Conservation (phyloP, 306 rosid species). For the Fagus sylvatica region DNA sequence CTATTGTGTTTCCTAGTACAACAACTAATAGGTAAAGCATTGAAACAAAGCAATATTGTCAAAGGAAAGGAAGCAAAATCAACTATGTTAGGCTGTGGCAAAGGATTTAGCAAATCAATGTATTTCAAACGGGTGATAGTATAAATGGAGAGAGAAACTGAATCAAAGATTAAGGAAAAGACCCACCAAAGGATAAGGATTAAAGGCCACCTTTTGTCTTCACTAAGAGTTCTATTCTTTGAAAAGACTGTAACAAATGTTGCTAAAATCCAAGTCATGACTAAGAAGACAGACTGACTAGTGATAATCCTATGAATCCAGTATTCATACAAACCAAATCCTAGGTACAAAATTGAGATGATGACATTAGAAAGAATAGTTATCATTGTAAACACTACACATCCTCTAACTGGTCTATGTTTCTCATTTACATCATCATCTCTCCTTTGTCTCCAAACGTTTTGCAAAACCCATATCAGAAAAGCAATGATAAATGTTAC, state of each 20-base stretch:
- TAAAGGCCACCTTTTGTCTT: constrained; percentile 49
- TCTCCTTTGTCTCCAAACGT: constrained; percentile 40
- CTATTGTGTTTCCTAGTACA: constrained; percentile 37
- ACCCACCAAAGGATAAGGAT: constrained; percentile 74
- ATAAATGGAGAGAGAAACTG: constrained; percentile 31
- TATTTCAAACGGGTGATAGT: constrained; percentile 29
- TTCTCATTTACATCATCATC: constrained; percentile 1
- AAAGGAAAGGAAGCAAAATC: constrained; percentile 57
- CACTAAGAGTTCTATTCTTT: constrained; percentile 20
- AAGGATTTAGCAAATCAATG: constrained; percentile 28
- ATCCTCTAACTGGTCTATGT: constrained; percentile 15
- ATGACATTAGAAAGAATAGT: constrained; percentile 34
- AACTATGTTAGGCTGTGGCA: constrained; percentile 51
- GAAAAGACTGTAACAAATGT: constrained; percentile 46
- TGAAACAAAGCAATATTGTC: constrained; percentile 44
- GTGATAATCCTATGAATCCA: constrained; percentile 22
- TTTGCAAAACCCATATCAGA: constrained; percentile 53
- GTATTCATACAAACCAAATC: constrained; percentile 43
- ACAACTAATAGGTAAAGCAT: constrained; percentile 29
- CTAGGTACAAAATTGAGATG: constrained; percentile 44
- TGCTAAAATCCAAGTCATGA: constrained; percentile 66
- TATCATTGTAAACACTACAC: constrained; percentile 16
- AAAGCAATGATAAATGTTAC: constrained; percentile 51
- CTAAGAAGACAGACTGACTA: constrained; percentile 29
- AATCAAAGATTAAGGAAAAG: constrained; percentile 30